A percentile compares a stretch with the other conserved stretches of the same genome.
These are phyloP conservation scores for Zelonia costaricensis DNA, from an alignment of 208 protist species.

Conservation along the genomic window DNA sequence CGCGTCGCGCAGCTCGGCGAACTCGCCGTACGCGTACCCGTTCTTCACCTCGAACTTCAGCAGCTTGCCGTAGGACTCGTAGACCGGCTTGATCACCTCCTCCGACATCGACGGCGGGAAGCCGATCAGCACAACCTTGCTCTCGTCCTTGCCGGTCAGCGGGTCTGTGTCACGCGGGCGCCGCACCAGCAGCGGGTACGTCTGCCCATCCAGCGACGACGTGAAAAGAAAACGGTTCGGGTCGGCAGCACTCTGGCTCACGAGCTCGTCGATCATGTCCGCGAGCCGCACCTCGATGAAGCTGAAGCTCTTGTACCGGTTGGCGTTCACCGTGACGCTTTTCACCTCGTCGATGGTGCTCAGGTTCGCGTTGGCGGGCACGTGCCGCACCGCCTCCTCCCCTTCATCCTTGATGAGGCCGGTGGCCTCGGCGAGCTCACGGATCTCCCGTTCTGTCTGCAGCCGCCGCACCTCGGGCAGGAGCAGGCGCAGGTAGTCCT, in stretches of 20 bases:
- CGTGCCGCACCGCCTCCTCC: slow-evolving; percentile 51
- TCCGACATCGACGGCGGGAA: slow-evolving; percentile 62
- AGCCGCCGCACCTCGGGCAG: slow-evolving; percentile 78
- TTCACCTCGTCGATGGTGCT: slow-evolving; percentile 61
- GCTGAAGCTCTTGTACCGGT: slow-evolving; percentile 72
- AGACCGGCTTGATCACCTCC: slow-evolving; percentile 47
- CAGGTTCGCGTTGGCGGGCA: slow-evolving; percentile 61
- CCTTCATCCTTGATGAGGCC: slow-evolving; percentile 22
- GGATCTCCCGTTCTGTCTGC: slow-evolving; percentile 69
- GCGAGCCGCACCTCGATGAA: slow-evolving; percentile 83
- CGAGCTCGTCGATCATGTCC: slow-evolving; percentile 82
- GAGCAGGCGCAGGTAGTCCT: slow-evolving; percentile 67
- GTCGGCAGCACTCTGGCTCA: slow-evolving; percentile 50
- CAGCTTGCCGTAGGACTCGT: slow-evolving; percentile 68
- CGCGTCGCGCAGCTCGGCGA: slow-evolving; percentile 51
- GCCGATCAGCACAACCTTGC: slow-evolving; percentile 76
- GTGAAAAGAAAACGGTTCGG: slow-evolving; percentile 66
- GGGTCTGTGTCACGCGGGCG: slow-evolving; percentile 71
- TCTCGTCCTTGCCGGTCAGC: slow-evolving; percentile 54
- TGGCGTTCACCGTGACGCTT: slow-evolving; percentile 52
- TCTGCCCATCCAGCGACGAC: slow-evolving; percentile 40
- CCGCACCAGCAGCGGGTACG: slow-evolving; percentile 63
- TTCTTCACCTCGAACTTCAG: slow-evolving; percentile 62
- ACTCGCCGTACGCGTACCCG: slow-evolving; percentile 82
- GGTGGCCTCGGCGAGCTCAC: slow-evolving; percentile 33